Evolutionary conservation across 2,329 filamentous ascomycete genomes (phyloP), one percentile per base, ranked within the genome.

Genomic region (Aspergillus sp.): DNA sequence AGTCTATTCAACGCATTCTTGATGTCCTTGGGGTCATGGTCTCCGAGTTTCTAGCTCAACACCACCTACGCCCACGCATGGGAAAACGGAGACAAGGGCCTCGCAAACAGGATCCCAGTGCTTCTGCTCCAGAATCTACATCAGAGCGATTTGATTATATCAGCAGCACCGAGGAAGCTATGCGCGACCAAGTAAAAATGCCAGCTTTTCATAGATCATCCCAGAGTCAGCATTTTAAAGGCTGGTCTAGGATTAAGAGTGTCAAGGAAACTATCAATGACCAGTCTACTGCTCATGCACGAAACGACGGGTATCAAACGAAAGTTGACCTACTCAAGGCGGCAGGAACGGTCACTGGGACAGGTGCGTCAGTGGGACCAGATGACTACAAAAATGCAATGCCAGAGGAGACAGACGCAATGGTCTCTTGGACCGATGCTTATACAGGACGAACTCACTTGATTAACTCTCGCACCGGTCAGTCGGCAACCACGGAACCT

Each of bases 11-110:
- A 22, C 71, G 76, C 1, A 79, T 90, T 2, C 60, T 82, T 1
- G 82, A 87, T 41, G 76, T 96, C 2, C 65, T 96, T 9, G 79
- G 79, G 46, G 84, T 83, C 0, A 82, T 92, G 65, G 77, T 89
- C 22, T 81, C 79, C 45, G 84, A 90, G 54, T 96, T 95, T 70
- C 73, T 97, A 6, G 83, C 82, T 50, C 84, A 85, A 24, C 80
- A 94, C 61, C 79, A 87, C 55, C 87, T 93, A 60, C 78, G 80
- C 3, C 86, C 88, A 9, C 77, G 70, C 55, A 41, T 55, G 47
- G 45, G 56, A 47, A 63, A 60, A 42, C 55, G 61, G 38, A 48
- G 40, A 45, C 55, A 54, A 11, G 22, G 4, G 3, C 41, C 50
- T 9, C 50, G 55, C 13, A 52, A 47, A 42, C 43, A 20, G 13